Conservation (phyloP, 2,329 filamentous ascomycete genomes). For the Ascochyta rabiei region DNA sequence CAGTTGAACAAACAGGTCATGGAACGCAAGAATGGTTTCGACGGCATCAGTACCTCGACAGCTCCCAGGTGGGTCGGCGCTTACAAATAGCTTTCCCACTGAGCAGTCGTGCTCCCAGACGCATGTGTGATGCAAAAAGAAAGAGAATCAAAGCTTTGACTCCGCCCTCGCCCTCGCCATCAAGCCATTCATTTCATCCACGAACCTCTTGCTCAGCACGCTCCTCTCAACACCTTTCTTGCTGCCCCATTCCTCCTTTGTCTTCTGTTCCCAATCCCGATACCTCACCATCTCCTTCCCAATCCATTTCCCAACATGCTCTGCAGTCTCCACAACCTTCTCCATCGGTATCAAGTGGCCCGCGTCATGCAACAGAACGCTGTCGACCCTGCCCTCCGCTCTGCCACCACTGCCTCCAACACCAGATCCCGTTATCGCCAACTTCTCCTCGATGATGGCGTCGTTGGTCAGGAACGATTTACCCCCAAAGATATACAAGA, state of each 20-base stretch:
- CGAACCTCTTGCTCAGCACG: constrained; percentile 35
- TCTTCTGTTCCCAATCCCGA: constrained; percentile 39
- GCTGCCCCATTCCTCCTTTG: constrained; percentile 39
- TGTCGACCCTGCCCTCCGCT: constrained; percentile 68
- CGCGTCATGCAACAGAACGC: constrained; percentile 66
- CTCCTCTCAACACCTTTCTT: constrained; percentile 39
- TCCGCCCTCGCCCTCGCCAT: constrained; percentile 21
- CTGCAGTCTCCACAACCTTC: constrained; percentile 69
- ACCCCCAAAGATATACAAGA: constrained; percentile 51
- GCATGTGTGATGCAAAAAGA: too few relatives aligned
- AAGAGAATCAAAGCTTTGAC: constrained; percentile 30
- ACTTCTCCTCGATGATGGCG: constrained; percentile 61
- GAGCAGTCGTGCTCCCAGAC: too few relatives aligned
- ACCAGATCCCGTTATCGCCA: constrained; percentile 68
- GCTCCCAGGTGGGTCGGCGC: too few relatives aligned
- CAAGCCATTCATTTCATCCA: constrained; percentile 34
- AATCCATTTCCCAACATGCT: constrained; percentile 51
- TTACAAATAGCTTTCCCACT: too few relatives aligned
- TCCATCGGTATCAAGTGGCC: constrained; percentile 90
- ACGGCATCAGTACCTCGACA: too few relatives aligned
- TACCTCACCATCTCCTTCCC: constrained; percentile 47
- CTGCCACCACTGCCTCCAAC: constrained; percentile 71
- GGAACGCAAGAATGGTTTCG: too few relatives aligned
- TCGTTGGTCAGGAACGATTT: constrained; percentile 62
- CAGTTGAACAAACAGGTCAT: too few relatives aligned